Base-by-base conservation (phyloP, 2,329 filamentous ascomycete species). In the Emergomyces orientalis region DNA sequence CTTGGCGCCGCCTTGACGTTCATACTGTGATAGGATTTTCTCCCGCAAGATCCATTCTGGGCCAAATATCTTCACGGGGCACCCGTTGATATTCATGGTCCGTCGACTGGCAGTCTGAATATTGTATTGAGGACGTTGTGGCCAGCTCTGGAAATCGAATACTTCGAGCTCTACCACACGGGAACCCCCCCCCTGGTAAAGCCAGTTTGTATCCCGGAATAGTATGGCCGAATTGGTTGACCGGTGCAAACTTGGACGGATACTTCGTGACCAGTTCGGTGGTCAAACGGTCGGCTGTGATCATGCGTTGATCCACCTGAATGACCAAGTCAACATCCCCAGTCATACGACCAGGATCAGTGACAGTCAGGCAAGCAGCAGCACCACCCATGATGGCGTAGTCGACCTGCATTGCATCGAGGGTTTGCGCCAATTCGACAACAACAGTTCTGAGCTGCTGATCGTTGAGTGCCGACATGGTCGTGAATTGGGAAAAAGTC, bases 31-130 rank as follows among this genome's bases (percentile, higher is more conserved):
- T 13, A 67, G 54, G 47, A 66, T 67, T 55, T 69, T 69, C 59
- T 69, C 66, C 51, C 65, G 63, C 63, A 68, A 49, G 52, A 68
- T 65, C 65, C 65, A 67, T 64, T 67, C 62, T 25, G 63, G 60
- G 55, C 63, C 61, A 47, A 68, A 68, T 8, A 56, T 14, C 30
- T 67, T 68, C 41, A 67, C 63, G 14, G 37, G 3, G 9, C 63
- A 51, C 19, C 63, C 62, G 57, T 65, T 64, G 19, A 67, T 55
- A 59, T 32, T 63, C 49, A 63, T 32, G 13, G 61, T 65, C 37
- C 13, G 60, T 34, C 63, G 55, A 32, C 34, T 63, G 34, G 64
- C 63, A 54, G 55, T 32, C 37, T 62, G 57, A 41, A 68, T 37
- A 52, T 68, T 64, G 45, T 68, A 68, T 51, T 68, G 64, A 14